Conservation (phyloP, 2,329 filamentous ascomycete species). For the Clonostachys byssicola region DNA sequence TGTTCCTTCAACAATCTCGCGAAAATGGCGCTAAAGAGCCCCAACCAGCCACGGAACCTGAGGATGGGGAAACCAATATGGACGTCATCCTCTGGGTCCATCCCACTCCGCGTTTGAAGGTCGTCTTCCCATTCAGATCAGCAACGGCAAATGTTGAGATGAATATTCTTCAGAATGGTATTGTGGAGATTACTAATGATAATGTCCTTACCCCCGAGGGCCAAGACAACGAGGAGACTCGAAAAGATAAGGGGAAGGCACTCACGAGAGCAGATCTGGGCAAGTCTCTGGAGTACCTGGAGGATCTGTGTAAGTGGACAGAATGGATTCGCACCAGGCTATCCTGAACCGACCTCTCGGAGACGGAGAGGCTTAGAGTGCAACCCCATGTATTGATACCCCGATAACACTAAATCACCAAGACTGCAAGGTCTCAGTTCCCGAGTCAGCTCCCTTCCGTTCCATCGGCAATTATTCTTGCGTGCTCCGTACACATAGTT, state of each 20-base stretch:
- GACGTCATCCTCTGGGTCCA: slow-evolving; percentile 51
- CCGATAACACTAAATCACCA: too few species aligned
- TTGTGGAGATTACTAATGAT: slow-evolving; percentile 53
- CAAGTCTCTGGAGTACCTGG: slow-evolving; percentile 39
- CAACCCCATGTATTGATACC: too few species aligned
- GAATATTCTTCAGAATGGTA: slow-evolving; percentile 55
- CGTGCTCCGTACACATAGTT: too few species aligned
- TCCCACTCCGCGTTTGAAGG: slow-evolving; percentile 41
- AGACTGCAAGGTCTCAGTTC: too few species aligned
- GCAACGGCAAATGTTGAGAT: slow-evolving; percentile 49
- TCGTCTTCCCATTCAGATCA: slow-evolving; percentile 48
- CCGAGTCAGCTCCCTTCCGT: too few species aligned
- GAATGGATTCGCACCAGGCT: slow-evolving; percentile 44
- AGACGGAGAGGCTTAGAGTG: background rate
- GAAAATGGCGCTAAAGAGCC: background rate
- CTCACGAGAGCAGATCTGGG: slow-evolving; percentile 37
- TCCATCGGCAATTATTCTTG: too few species aligned
- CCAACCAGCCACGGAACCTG: background rate
- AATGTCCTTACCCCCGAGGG: slow-evolving; percentile 31
- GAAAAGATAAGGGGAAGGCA: slow-evolving; percentile 23
- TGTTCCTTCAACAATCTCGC: slow-evolving; percentile 17
- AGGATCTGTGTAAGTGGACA: slow-evolving; percentile 48
- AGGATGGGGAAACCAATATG: slow-evolving; percentile 21
- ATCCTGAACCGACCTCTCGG: slow-evolving; percentile 6
- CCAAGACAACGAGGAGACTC: background rate